Evolutionary conservation across 2,329 filamentous ascomycete species (phyloP).

Genomic region (Incumbomyces lentus): DNA sequence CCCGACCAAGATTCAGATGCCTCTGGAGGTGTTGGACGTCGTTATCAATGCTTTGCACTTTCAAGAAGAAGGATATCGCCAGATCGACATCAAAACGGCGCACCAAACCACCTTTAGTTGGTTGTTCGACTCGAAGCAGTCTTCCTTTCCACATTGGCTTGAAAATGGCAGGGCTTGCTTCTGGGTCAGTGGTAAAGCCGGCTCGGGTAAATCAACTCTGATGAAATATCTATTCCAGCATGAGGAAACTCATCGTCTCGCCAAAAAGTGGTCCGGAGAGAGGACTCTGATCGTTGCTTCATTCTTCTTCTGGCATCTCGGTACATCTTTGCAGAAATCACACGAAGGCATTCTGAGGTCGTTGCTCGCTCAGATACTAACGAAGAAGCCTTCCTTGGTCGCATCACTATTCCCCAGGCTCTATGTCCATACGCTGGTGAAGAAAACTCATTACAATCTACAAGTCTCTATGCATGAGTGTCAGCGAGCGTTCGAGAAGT

Average conservation of each 20-base stretch:
- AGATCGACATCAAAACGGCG: background rate
- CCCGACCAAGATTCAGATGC: background rate
- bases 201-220: conserved; percentile 34
- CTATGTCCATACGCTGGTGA: background rate
- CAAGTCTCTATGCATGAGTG: background rate
- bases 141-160: background rate
- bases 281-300: background rate
- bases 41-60: background rate
- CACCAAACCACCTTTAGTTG: background rate
- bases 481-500: background rate
- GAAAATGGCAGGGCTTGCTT: conserved; percentile 8
- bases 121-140: background rate
- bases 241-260: background rate
- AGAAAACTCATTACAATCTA: background rate
- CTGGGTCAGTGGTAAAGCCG: conserved; percentile 28
- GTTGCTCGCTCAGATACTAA: conserved; percentile 1
- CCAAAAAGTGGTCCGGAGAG: background rate
- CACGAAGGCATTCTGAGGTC: background rate
- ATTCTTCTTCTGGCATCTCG: conserved; percentile 3
- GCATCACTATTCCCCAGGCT: background rate
- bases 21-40: background rate
- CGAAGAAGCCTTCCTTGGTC: background rate
- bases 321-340: background rate
- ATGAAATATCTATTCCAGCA: conserved; percentile 22
- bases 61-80: background rate